Evolutionary conservation across 352 stramenopile genomes (phyloP).

Genomic region (Peronosclerospora sorghi): DNA sequence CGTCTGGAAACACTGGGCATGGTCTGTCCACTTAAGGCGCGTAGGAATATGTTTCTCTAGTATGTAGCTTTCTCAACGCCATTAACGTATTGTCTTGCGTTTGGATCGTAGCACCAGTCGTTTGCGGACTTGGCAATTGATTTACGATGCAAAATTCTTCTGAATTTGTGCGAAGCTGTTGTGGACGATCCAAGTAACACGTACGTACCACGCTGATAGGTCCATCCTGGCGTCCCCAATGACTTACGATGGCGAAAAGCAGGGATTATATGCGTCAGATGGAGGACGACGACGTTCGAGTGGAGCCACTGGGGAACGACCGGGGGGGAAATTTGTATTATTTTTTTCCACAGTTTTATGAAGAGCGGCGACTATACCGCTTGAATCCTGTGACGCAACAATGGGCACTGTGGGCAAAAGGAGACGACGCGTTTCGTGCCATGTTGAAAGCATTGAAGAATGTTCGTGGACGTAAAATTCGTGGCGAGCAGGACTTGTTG

Average conservation of each 20-base stretch:
- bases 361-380: slow-evolving; percentile 70
- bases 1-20: slow-evolving; percentile 38
- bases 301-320: slow-evolving; percentile 65
- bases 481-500: slow-evolving; percentile 62
- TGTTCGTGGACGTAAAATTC: slow-evolving; percentile 52
- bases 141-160: slow-evolving; percentile 67
- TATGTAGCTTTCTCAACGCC: too few species aligned
- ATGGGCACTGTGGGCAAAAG: slow-evolving; percentile 75
- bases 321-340: slow-evolving; percentile 67
- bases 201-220: slow-evolving; percentile 19
- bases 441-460: slow-evolving; percentile 49
- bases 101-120: slow-evolving; percentile 45
- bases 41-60: background rate
- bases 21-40: slow-evolving; percentile 46
- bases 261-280: slow-evolving; percentile 80
- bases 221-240: background rate
- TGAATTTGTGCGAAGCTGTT: slow-evolving; percentile 75
- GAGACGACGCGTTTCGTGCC: slow-evolving; percentile 41
- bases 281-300: slow-evolving; percentile 75
- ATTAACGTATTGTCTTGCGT: background rate
- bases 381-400: slow-evolving; percentile 30
- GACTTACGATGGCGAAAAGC: background rate
- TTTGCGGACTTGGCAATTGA: slow-evolving; percentile 61
- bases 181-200: slow-evolving; percentile 69
- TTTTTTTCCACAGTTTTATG: slow-evolving; percentile 83